Evolutionary conservation across 345 rosid species (phyloP), one percentile per base, ranked within the genome.

Genomic region (Lepidium sativum): DNA sequence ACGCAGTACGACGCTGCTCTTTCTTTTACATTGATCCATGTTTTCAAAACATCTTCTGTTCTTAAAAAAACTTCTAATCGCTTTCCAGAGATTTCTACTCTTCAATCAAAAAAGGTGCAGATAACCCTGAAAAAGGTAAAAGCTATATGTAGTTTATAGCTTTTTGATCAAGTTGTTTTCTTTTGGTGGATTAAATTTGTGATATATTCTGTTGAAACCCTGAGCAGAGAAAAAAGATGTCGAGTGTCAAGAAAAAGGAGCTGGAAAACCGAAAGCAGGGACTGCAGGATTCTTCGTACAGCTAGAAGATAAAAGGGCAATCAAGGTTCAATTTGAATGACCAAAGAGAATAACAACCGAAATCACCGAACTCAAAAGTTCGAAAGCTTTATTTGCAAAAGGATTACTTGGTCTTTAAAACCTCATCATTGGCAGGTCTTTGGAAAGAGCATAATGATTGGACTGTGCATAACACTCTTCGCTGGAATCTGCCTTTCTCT

Each of bases 401-500:
- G 3, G 6, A 49, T 2, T 40, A 43, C n/a, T 17, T 0, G 69
- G 40, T 62, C 25, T 53, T 58, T 18, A 1, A 63, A 70, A 13
- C 38, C 25, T 63, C 35, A 3, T 35, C 10, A 9, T 38, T 63
- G 52, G 66, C 82, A 84, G 91, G 96, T 91, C 44, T 83, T 83
- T 48, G 87, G 92, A 43, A 88, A 80, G 82, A 80, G 83, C 78
- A 72, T 69, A 33, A 2, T 86, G 47, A 72, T 84, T 12, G 90
- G 90, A 54, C 69, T 91, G 25, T 56, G 54, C 43, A 74, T 85
- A 65, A 80, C 86, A 4, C 69, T 91, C 82, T 84, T 82, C 25
- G 91, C 89, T 3, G 94, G 96, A 4, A 25, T 77, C 41, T 84
- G 88, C 71, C 83, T 88, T 73, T 88, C 92, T 35, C 77, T 91